Base-by-base conservation (phyloP, 2,329 filamentous ascomycete genomes). In the Pseudogymnoascus sp. region DNA sequence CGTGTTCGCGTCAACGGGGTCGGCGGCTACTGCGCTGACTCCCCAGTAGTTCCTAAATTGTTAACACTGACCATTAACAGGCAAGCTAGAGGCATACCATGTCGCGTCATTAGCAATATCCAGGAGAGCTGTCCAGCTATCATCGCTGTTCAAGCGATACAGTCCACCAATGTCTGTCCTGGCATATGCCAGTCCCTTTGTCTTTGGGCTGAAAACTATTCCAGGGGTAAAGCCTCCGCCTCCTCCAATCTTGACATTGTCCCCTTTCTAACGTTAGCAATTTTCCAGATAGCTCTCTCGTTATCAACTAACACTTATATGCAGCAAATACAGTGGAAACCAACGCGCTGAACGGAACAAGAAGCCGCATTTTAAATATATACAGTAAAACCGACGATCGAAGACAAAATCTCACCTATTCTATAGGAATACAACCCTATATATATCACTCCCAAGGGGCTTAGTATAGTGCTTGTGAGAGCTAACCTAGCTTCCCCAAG, bases 81-180 rank as follows among this genome's bases (percentile, higher is more conserved):
- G 59, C 2, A 11, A 19, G 62, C 63, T 10, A 41, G 24, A 59
- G 62, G 11, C 60, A 40, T 60, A 79, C 81, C 81, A 84, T 65
- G 77, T 77, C 16, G 70, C 72, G 53, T 79, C 70, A 37, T 76
- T 75, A 8, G 76, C 73, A 61, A 79, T 74, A 64, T 85, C 82
- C 1, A 79, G 80, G n/a, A 85, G 67, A 19, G 81, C 71, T 1
- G 79, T 83, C 82, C 81, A 84, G 1, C 79, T 79, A 66, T 84
- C 81, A 69, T 84, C 82, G 10, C 75, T 61, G 66, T 84, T 84
- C 22, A 84, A 75, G 64, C 78, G 76, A 72, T 85, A 84, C 10
- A 82, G 75, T 7, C 83, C 82, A 16, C 83, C 82, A 65, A 85
- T 84, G 65, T 85, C 82, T 2, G 83, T 83, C 40, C 82, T 76